Base-by-base conservation (phyloP, 441 rosid species). In the Erodium trifolium region DNA sequence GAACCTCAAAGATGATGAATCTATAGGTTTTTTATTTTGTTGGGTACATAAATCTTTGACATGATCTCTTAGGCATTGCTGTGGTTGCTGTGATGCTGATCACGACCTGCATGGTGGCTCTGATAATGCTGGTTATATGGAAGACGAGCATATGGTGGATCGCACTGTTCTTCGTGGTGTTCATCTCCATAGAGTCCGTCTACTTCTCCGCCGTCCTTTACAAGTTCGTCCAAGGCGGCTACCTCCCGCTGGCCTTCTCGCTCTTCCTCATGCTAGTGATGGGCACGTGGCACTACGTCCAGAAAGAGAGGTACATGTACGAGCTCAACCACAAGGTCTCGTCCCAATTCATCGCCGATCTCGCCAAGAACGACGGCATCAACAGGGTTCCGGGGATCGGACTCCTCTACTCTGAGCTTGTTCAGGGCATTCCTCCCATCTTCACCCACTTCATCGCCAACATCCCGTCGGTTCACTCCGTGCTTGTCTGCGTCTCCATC, bases 71-170 rank as follows among this genome's bases (percentile, higher is more conserved):
- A 81, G 83, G 83, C 31, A 59, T 72, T 62, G 71, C 55, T 12
- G 87, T 86, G n/a, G 89, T 87, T 5, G 68, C 83, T n/a, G 92
- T 86, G 51, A 90, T 88, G 95, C 66, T 85, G 31, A 86, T 88
- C 51, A 88, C 95, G 3, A 90, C 98, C 11, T 57, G 76, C 43
- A 70, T 92, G 86, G 76, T 88, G 57, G 65, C 86, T 1, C 82
- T 88, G 23, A 85, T 90, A 63, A 92, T 88, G 98, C 76, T 90
- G 5, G 78, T 88, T 12, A 77, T 87, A 71, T 90, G 93, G 98
- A 90, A 83, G 82, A 83, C 80, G 9, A 81, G 70, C 49, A 73
- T 87, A 14, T 19, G 70, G 67, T 83, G 81, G 86, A 72, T 87
- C 4, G 70, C 14, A 35, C 63, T 83, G 47, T 87, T 90, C 80